Evolutionary conservation across 805 yeast genomes (phyloP), one percentile per base, ranked within the genome.

Genomic region (Pichia cephalocereana): DNA sequence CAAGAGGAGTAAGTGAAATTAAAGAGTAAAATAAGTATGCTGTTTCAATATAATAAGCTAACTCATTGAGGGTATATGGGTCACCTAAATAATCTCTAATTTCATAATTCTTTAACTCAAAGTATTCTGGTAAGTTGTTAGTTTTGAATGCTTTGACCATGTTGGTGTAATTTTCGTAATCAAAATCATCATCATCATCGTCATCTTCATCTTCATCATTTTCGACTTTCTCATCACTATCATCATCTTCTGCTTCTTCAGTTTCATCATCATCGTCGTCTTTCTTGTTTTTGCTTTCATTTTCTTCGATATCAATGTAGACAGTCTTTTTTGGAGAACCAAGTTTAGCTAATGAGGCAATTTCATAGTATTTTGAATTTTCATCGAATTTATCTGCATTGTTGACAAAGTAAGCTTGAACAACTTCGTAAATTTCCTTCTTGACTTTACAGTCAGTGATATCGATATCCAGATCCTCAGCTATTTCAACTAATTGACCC

Each of bases 231-330:
- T 42, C 46, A 39, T 41, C 37, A 52, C 57, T 48, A 15, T 40
- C 44, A 30, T 40, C 39, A 12, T 46, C 95, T 64, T 93, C 78
- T 59, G 82, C 86, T 46, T 76, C 72, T 46, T 87, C 86, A 18
- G 91, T 91, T 49, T 80, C 73, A 52, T 84, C 95, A 41, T 86
- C 95, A 41, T 86, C 76, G 66, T 86, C 95, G 43, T 79, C 89
- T 55, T 47, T n/a, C n/a, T n/a, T 31, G 36, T 38, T 43, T 18
- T 41, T 38, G 8, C n/a, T 36, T 17, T 46, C 50, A 14, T 39
- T 46, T 31, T 52, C 57, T 2, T 51, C 57, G 12, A 50, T 41
- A n/a, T 52, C 56, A 28, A 47, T 45, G 27, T 28, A 47, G 6
- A 46, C 56, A 14, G 49, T 31, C 8, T 56, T 58, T 27, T 45